Evolutionary conservation across 2,329 filamentous ascomycete species (phyloP).

Genomic region (Trichoderma guizhouense): DNA sequence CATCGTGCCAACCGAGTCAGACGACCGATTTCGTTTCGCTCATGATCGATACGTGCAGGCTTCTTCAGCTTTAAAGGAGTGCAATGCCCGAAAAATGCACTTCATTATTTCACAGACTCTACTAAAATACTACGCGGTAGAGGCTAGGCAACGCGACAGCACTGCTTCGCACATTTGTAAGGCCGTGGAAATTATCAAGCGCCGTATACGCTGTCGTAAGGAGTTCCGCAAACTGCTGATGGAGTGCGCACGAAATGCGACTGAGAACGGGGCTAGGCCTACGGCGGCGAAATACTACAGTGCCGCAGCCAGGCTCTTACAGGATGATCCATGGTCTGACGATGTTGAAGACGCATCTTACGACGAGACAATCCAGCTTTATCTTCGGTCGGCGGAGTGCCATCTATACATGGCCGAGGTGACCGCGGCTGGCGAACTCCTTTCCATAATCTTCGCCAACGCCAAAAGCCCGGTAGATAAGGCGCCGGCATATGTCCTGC

Average conservation of each 20-base stretch:
- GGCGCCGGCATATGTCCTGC: conserved; percentile 77
- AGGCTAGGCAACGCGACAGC: conserved; percentile 64
- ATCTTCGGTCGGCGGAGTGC: conserved; percentile 77
- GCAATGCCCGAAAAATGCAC: conserved; percentile 76
- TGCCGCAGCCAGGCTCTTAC: conserved; percentile 73
- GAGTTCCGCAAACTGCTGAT: conserved; percentile 73
- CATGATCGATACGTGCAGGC: conserved; percentile 85
- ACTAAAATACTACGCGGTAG: conserved; percentile 64
- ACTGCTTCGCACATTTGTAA: conserved; percentile 80
- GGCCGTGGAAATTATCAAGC: conserved; percentile 70
- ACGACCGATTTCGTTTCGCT: conserved; percentile 83
- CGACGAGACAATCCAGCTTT: conserved; percentile 77
- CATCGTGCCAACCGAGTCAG: conserved; percentile 74
- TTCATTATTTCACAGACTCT: conserved; percentile 82
- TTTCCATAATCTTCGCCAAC: conserved; percentile 66
- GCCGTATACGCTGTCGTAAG: conserved; percentile 55
- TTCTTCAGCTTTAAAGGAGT: conserved; percentile 65
- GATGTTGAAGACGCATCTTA: conserved; percentile 70
- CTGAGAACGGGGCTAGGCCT: conserved; percentile 76
- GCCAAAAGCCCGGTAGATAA: conserved; percentile 74
- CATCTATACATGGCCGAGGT: conserved; percentile 75
- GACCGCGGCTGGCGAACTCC: conserved; percentile 62
- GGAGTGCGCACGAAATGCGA: conserved; percentile 72
- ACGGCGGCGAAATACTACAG: conserved; percentile 81
- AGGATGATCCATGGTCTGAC: conserved; percentile 74